Conservation (phyloP, 306 rosid genomes). For the Datisca glomerata region DNA sequence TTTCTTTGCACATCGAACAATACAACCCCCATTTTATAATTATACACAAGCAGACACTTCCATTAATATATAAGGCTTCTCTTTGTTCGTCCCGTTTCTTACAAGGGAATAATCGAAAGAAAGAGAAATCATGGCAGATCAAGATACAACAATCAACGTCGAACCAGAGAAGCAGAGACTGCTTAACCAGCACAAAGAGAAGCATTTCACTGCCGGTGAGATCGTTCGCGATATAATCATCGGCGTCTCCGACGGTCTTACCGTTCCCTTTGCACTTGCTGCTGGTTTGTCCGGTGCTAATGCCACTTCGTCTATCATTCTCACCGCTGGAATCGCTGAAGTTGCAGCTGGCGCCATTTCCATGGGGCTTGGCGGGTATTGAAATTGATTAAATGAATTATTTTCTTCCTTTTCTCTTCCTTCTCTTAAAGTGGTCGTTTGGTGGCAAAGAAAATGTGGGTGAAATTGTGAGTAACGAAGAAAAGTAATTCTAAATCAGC, state of each 20-base stretch:
- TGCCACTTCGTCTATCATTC: conserved; percentile 48
- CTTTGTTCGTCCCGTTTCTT: too few species aligned
- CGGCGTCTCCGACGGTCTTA: conserved; percentile 70
- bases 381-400: too few species aligned
- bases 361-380: conserved; percentile 48
- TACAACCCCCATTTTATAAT: too few species aligned
- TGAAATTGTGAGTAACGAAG: neutral
- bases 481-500: neutral
- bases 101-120: too few species aligned
- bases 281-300: conserved; percentile 65
- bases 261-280: conserved; percentile 65
- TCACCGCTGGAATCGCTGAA: conserved; percentile 65
- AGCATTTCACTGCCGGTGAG: conserved; percentile 61
- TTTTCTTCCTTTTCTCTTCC: neutral
- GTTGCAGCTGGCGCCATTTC: conserved; percentile 69
- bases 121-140: too few species aligned
- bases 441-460: too few species aligned
- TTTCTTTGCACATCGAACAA: too few species aligned
- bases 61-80: too few species aligned
- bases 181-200: conserved; percentile 37
- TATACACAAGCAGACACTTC: too few species aligned
- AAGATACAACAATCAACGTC: too few species aligned
- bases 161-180: conserved; percentile 23
- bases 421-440: neutral
- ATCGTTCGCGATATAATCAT: conserved; percentile 55